Base-by-base conservation (phyloP, 768 basidiomycete species). In the Royoungia palumana region DNA sequence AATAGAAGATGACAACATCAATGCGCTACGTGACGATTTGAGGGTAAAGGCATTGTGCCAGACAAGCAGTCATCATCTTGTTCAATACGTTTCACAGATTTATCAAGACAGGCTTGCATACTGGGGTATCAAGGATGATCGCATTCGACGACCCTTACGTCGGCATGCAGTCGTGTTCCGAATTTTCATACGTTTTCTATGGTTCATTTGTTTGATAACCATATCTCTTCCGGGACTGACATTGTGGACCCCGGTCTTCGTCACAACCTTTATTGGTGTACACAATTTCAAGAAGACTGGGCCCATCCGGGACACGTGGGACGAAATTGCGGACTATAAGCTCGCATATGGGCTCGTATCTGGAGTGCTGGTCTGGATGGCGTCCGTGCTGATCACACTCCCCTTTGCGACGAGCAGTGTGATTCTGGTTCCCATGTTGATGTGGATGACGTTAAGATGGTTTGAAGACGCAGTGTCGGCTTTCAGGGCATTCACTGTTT, bases 361-460 rank as follows among this genome's bases (percentile, higher is more conserved):
- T 0, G 89, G 89, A 1, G 50, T 87, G 4, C 70, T 76, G 44
- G 87, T 91, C 25, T 91, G 88, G 81, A 45, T 75, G 28, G 51
- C 64, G 16, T 68, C 77, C 12, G 69, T 82, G 24, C 30, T 82
- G 30, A 30, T 84, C 35, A 89, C 88, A 0, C 72, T 87, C 57
- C 87, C 82, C 3, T 65, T 87, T 53, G 75, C 81, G 8, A 61
- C 66, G 10, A 60, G 89, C 46, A 85, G 85, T 5, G 59, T 75
- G 22, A 61, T 83, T 44, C 59, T 81, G 24, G 77, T 91, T 6
- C 91, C 90, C 3, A 72, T 76, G 5, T 59, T 85, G 55, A 92
- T 94, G 92, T 94, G 92, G 91, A 83, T 93, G 73, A 79, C 87
- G 16, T 72, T 94, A 51, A 81, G 92, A 43, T 94, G 90, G 89